These are phyloP conservation scores for Phytophthora capsici DNA, from an alignment of 352 stramenopile genomes.

Conservation along the genomic window DNA sequence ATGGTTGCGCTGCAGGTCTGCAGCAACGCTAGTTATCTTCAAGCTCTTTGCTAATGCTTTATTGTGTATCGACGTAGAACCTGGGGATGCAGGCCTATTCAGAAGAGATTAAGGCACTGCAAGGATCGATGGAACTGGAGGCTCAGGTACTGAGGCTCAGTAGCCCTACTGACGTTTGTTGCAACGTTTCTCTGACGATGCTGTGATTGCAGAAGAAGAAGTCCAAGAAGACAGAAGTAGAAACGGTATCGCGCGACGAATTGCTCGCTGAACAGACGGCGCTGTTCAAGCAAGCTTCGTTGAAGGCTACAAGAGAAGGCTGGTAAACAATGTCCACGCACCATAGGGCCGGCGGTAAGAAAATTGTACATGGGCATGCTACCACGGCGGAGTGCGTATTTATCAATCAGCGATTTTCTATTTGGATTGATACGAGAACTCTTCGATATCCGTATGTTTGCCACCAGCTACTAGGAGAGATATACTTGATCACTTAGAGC, in stretches of 20 bases:
- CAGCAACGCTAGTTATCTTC: neutral
- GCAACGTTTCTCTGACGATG: neutral
- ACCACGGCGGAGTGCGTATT: neutral
- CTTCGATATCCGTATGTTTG: neutral
- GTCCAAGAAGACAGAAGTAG: conserved; percentile 42
- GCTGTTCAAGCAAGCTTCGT: conserved; percentile 73
- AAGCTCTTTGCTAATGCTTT: neutral
- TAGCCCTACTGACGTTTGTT: no score
- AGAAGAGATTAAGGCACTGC: conserved; percentile 38
- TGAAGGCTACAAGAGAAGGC: conserved; percentile 63
- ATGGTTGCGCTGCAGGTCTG: conserved; percentile 58
- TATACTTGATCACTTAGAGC: neutral
- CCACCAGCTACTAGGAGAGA: neutral
- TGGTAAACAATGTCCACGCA: conserved; percentile 48
- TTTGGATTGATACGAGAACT: neutral
- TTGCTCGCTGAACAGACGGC: conserved; percentile 75
- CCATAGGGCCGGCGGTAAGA: neutral
- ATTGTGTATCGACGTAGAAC: conserved; percentile 25
- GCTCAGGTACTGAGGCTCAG: conserved; percentile 26
- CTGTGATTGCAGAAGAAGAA: conserved; percentile 39
- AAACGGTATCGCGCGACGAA: conserved; percentile 53
- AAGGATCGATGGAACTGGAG: conserved; percentile 34
- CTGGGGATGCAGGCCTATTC: conserved; percentile 47
- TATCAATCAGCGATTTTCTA: conserved; percentile 5
- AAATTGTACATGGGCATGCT: conserved; percentile 2